Evolutionary conservation across 75 land plant species (phyloP).

Genomic region (Cunninghamia lanceolata): DNA sequence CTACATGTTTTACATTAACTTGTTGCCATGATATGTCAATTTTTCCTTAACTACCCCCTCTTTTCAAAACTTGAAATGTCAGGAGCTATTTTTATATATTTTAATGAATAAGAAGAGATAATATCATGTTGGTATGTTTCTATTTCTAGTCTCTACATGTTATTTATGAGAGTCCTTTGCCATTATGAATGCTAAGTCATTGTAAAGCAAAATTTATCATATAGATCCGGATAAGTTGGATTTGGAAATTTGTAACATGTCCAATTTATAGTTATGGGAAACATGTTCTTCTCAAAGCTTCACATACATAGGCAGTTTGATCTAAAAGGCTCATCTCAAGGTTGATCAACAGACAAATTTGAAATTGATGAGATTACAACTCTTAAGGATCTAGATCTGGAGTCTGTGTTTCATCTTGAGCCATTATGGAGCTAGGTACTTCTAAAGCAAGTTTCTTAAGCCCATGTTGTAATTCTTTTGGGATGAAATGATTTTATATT

Average conservation of each 20-base stretch:
- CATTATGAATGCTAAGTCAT: background rate
- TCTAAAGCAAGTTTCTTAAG: slow-evolving; percentile 21
- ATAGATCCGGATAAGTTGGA: background rate
- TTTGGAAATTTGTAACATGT: slow-evolving; percentile 31
- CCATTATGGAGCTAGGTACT: slow-evolving; percentile 51
- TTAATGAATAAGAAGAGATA: background rate
- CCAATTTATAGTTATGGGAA: slow-evolving; percentile 77
- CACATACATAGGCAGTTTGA: slow-evolving; percentile 82
- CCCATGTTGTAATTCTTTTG: background rate
- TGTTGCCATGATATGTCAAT: background rate
- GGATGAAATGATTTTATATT: background rate
- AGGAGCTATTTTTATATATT: background rate
- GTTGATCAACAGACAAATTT: slow-evolving; percentile 76
- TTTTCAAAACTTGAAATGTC: background rate
- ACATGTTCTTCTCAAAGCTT: slow-evolving; percentile 85
- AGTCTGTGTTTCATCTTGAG: slow-evolving; percentile 71
- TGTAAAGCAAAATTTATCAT: background rate
- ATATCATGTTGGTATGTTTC: background rate
- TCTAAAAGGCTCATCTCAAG: slow-evolving; percentile 89
- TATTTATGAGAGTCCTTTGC: background rate
- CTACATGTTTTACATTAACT: background rate
- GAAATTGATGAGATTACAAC: slow-evolving; percentile 92
- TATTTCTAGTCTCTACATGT: background rate
- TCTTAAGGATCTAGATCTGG: slow-evolving; percentile 82
- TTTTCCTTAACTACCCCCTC: background rate